A percentile compares a stretch with the other conserved stretches of the same genome.
Evolutionary conservation across 2,329 filamentous ascomycete species (phyloP).

Genomic region (Zopfia rhizophila): DNA sequence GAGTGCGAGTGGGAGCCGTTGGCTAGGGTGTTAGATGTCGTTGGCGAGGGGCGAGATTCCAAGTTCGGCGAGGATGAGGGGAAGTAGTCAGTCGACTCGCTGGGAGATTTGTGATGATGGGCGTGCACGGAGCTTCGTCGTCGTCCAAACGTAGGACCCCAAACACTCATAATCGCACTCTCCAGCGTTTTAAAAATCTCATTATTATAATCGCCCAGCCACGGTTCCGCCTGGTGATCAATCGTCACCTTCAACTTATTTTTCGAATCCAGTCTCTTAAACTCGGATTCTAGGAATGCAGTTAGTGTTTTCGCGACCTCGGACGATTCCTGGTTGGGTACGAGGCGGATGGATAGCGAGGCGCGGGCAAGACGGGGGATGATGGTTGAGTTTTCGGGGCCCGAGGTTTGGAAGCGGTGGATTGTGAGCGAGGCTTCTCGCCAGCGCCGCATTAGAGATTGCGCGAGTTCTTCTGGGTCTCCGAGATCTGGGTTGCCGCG

Average conservation of each 20-base stretch:
- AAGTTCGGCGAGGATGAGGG: conserved; percentile 3
- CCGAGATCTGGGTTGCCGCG: conserved; percentile 74
- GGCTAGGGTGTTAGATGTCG: conserved; percentile 64
- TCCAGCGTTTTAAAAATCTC: conserved; percentile 91
- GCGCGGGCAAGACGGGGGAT: conserved; percentile 91
- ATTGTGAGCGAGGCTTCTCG: conserved; percentile 94
- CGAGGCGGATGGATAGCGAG: conserved; percentile 87
- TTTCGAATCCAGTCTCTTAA: conserved; percentile 77
- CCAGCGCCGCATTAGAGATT: conserved; percentile 92
- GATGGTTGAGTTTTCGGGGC: conserved; percentile 85
- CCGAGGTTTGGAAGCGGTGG: conserved; percentile 91
- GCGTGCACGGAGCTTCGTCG: conserved; percentile 34
- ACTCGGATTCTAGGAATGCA: conserved; percentile 75
- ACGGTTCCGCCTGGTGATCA: conserved; percentile 93
- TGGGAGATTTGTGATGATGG: conserved; percentile 13
- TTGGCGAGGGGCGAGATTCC: conserved; percentile 47
- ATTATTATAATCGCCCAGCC: conserved; percentile 92
- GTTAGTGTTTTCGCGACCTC: conserved; percentile 76
- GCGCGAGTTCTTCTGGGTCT: conserved; percentile 76
- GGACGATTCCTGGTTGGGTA: conserved; percentile 90
- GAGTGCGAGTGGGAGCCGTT: conserved; percentile 53
- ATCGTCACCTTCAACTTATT: conserved; percentile 85
- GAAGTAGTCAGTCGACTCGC: conserved; percentile 25
- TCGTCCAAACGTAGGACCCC: conserved; percentile 68
- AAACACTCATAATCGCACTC: conserved; percentile 83